Evolutionary conservation across 306 rosid genomes (phyloP), one percentile per base, ranked within the genome.

Genomic region (Aeschynomene evenia): DNA sequence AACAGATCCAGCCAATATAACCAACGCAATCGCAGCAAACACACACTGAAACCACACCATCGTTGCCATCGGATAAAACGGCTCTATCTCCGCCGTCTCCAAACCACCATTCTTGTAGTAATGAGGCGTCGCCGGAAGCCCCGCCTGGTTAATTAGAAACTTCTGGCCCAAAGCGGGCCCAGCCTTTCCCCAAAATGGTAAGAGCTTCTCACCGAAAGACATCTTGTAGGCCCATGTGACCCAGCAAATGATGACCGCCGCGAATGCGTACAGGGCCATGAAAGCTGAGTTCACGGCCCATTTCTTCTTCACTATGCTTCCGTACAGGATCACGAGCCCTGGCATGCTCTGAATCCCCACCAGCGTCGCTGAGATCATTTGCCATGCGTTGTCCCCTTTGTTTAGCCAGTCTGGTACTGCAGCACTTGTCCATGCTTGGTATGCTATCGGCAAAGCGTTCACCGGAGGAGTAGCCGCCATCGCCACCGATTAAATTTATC

Each of bases 381-480:
- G 89, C 92, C 89, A 87, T 31, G 87, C 56, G 82, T 87, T 87
- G 83, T 87, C 89, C 7, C 89, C 92, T 63, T 87, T 87, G 86
- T 87, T 87, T 46, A 87, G 13, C 92, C 92, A 87, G 0, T 36
- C 81, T 0, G 87, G 92, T 1, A 81, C 86, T 0, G 84, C 82
- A 1, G 6, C 22, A 7, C 60, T 50, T 3, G 79, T 63, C 46
- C 69, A 70, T 29, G 81, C 73, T 11, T 19, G 21, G 70, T 86
- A 86, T n/a, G 91, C 88, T 7, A 54, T 1, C 1, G 83, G 80
- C 24, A 77, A 23, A 0, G 74, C 24, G 40, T 54, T 54, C 57
- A 48, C 68, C 0, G 82, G 75, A 45, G 84, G 52, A 57, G 62
- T 34, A 1, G 73, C 81, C 84, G 73, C 81, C 84, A 81, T 74